Evolutionary conservation across 169 alveolate genomes (phyloP).

Genomic region (Plasmodium gaboni): DNA sequence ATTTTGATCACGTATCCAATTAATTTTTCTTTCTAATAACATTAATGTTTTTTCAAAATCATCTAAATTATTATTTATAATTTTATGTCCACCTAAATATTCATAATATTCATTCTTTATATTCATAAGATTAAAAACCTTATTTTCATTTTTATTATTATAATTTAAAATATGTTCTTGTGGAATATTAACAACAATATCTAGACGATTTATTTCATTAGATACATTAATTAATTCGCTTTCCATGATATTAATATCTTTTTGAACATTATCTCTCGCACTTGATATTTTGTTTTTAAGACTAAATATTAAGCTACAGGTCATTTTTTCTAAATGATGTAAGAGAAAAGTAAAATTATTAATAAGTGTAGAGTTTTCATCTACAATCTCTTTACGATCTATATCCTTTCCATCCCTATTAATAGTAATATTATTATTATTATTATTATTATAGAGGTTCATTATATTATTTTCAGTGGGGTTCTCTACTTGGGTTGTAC

Average conservation of each 20-base stretch:
- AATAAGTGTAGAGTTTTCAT: not conserved
- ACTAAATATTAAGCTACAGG: not conserved
- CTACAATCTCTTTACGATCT: not conserved
- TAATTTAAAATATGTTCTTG: no score
- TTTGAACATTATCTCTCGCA: constrained; percentile 22
- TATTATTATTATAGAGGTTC: not conserved
- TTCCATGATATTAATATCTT: not conserved
- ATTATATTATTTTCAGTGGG: not conserved
- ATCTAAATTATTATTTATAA: not conserved
- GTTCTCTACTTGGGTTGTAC: not conserved
- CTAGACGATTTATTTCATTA: constrained; percentile 24
- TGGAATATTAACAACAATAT: not conserved
- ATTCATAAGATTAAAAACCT: constrained; percentile 14
- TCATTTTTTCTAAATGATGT: constrained; percentile 9
- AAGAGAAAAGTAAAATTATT: not conserved
- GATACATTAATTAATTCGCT: constrained; percentile 8
- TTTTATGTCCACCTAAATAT: not conserved
- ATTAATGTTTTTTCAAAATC: constrained; percentile 14
- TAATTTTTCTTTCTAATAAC: constrained; percentile 5
- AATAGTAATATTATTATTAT: not conserved
- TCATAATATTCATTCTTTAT: constrained; percentile 31
- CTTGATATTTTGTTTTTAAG: constrained; percentile 13
- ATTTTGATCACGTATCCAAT: constrained; percentile 27
- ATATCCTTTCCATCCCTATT: not conserved
- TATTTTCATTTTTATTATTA: not conserved